Base-by-base conservation (phyloP, 805 yeast genomes). In the Wickerhamiella azyma region DNA sequence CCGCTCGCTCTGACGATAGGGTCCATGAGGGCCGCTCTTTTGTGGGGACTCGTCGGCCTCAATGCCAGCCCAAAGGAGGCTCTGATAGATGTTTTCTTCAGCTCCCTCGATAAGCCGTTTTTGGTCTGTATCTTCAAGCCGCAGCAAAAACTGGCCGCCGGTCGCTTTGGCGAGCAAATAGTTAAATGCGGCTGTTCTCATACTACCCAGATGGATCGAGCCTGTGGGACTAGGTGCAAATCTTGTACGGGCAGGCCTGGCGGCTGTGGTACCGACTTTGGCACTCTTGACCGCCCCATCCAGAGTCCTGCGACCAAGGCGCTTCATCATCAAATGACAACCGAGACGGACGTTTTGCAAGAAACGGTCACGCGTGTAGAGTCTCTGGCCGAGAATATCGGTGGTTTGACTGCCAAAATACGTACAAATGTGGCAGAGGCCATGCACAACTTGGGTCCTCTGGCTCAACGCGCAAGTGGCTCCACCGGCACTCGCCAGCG, bases 171-270 rank as follows among this genome's bases (percentile, higher is more conserved):
- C 97, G 13, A 84, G 64, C 14, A 92, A 62, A 56, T 79, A 92
- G 61, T 92, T 92, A 64, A 85, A 92, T 16, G 92, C 63, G 0
- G 97, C 97, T 0, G 99, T 92, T 60, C 99, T 67, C 39, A 92
- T 59, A 0, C 96, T 88, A 0, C 99, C 99, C 49, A 92, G 60
- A 60, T 92, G 99, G n/a, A 92, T 68, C 50, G 75, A 75, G 0
- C 99, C 99, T 0, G 99, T 92, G 1, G 99, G 99, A 1, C 96
- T 86, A 0, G 99, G 98, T 0, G 99, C 99, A 63, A 92, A 92
- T 52, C 99, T 66, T 1, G 97, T 84, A 52, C 96, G 64, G 0
- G 48, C 32, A 3, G 48, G 41, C 14, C 9, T 28, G 26, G 28
- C 1, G 8, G 13, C 36, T 17, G 29, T 16, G 6, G 24, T 21